Base-by-base conservation (phyloP, 495 filamentous ascomycete genomes). In the Hypoxylon fuscum region DNA sequence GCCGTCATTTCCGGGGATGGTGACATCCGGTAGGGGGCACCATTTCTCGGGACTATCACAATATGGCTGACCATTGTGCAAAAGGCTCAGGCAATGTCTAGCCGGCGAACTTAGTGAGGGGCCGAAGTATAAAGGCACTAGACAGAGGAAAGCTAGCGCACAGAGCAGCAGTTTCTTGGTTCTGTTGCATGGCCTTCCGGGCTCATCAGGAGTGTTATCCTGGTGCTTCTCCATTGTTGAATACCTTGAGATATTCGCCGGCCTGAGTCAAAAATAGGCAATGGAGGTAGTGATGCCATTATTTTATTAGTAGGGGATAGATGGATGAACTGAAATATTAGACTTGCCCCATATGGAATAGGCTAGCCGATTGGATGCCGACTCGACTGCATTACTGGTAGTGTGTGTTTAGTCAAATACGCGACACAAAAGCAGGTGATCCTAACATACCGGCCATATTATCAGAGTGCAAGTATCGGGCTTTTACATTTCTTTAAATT, bases 21-120 rank as follows among this genome's bases (percentile, higher is more conserved):
- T 49, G 45, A 51, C 23, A n/a, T 51, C n/a, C 2, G 59, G 51
- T 1, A 62, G 29, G 20, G 59, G 59, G 22, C 59, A 62, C 59
- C 59, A 62, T 31, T 55, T 45, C 3, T 55, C 44, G 6, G 40
- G 44, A 22, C 45, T 45, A 23, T 27, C 29, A 7, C 1, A 7
- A 29, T 50, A 38, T 32, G 40, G 15, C 3, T 15, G 27, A 27
- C n/a, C 11, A 21, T 34, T 15, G 3, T 12, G 8, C 15, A 45
- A 44, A 29, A 18, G n/a, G 12, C 32, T 14, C 1, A 44, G 44
- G 22, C 42, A 60, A 44, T 53, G 35, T 9, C 25, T 41, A 5
- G 5, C 25, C 9, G 25, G 35, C 6, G 45, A 55, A 3, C 37
- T 21, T 1, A 55, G 12, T 37, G 51, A 51, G 11, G 44, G 45